Evolutionary conservation across 176 grass and related monocot genomes (phyloP).

Genomic region (Guadua angustifolia): DNA sequence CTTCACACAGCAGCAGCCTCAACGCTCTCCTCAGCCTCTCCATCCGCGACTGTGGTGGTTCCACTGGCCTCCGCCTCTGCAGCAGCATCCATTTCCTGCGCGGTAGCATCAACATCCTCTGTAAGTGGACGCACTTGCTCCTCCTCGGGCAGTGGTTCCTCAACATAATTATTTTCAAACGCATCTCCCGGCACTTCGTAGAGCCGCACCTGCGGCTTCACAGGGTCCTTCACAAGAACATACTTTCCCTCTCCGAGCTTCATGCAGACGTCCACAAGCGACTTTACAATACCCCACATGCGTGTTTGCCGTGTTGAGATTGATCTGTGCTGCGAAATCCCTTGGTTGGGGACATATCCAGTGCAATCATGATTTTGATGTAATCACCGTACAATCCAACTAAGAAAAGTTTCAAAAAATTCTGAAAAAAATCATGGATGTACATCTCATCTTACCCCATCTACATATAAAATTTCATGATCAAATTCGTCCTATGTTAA

Average conservation of each 20-base stretch:
- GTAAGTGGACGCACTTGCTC: slow-evolving; percentile 65
- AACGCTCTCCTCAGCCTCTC: slow-evolving; percentile 43
- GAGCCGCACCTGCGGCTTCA: slow-evolving; percentile 66
- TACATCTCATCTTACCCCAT: too few species aligned
- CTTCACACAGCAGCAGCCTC: slow-evolving; percentile 48
- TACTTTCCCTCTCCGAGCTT: slow-evolving; percentile 82
- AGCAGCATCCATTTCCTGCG: slow-evolving; percentile 53
- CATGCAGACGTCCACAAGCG: slow-evolving; percentile 77
- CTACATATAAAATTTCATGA: too few species aligned
- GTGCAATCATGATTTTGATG: too few species aligned
- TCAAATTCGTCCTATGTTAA: too few species aligned
- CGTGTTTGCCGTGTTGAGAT: slow-evolving; percentile 75
- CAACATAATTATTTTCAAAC: slow-evolving; percentile 85
- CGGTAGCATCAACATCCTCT: slow-evolving; percentile 56
- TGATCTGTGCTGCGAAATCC: slow-evolving; percentile 79
- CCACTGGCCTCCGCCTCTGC: slow-evolving; percentile 54
- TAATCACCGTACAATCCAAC: too few species aligned
- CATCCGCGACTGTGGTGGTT: slow-evolving; percentile 39
- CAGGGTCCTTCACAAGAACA: slow-evolving; percentile 76
- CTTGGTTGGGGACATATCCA: too few species aligned
- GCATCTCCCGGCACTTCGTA: slow-evolving; percentile 71
- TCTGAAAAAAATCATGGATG: too few species aligned
- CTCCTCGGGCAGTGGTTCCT: slow-evolving; percentile 85
- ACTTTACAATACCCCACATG: slow-evolving; percentile 90
- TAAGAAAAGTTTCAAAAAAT: too few species aligned